Conservation (phyloP, 2,329 filamentous ascomycete genomes). For the Aureobasidium uvarum region DNA sequence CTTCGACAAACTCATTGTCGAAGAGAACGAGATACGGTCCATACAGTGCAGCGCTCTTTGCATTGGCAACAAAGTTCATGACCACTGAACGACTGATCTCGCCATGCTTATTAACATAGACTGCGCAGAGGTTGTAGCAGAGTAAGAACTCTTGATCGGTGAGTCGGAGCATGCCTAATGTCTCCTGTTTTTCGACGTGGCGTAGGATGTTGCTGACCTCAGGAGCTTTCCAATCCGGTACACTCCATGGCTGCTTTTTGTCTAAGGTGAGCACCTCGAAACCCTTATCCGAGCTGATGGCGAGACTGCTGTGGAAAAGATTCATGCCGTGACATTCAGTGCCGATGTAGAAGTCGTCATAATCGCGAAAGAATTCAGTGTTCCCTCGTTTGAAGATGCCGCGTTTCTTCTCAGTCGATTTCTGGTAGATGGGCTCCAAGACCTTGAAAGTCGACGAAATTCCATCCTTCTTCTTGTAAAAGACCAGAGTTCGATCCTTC, state of each 20-base stretch:
- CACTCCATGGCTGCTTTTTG: constrained; percentile 93
- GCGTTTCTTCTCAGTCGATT: constrained; percentile 78
- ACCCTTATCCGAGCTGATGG: constrained; percentile 85
- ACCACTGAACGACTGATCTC: constrained; percentile 91
- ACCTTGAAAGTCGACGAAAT: constrained; percentile 94
- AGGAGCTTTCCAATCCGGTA: constrained; percentile 78
- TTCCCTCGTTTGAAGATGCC: constrained; percentile 68
- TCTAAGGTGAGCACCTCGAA: constrained; percentile 96
- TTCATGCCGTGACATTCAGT: constrained; percentile 94
- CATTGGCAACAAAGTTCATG: constrained; percentile 98
- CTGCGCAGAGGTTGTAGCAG: constrained; percentile 91
- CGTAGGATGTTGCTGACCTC: constrained; percentile 81
- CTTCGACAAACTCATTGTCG: constrained; percentile 94
- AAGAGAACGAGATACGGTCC: constrained; percentile 90
- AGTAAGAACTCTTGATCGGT: constrained; percentile 86
- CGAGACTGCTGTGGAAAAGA: constrained; percentile 90
- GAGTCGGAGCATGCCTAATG: constrained; percentile 94
- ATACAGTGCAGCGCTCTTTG: constrained; percentile 81
- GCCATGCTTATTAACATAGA: constrained; percentile 97
- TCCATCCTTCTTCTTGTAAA: constrained; percentile 95
- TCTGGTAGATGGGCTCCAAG: constrained; percentile 91
- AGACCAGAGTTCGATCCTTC: constrained; percentile 92
- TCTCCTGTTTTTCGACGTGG: constrained; percentile 77
- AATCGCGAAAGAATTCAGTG: constrained; percentile 96
- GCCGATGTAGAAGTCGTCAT: constrained; percentile 97